Percentiles rank a stretch among this genome's conserved stretches.
Evolutionary conservation across 2,329 filamentous ascomycete species (phyloP).

Genomic region (Pleomassaria siparia): DNA sequence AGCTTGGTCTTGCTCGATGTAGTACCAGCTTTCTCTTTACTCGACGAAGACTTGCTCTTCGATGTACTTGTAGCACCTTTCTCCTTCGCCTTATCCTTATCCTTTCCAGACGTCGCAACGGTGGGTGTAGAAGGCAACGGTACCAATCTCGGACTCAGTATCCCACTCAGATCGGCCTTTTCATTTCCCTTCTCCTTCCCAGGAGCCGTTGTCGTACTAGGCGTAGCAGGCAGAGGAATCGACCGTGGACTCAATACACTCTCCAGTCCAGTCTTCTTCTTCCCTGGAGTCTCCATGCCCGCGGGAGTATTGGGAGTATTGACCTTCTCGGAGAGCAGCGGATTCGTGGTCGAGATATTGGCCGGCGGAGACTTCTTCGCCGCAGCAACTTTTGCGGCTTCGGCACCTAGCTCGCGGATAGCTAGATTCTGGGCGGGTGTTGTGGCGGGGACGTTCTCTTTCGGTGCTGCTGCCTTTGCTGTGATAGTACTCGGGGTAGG

Average conservation of each 20-base stretch:
- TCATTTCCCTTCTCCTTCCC: too few species aligned
- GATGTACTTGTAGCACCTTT: not conserved
- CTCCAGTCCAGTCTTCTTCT: slow-evolving; percentile 12
- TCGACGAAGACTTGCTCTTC: too few species aligned
- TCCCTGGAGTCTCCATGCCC: slow-evolving; percentile 37
- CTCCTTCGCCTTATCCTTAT: slow-evolving; percentile 8
- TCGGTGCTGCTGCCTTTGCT: slow-evolving; percentile 16
- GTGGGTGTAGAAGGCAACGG: slow-evolving; percentile 29
- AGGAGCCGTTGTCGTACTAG: slow-evolving; percentile 10
- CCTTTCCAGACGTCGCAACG: slow-evolving; percentile 5
- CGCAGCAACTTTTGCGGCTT: slow-evolving; percentile 41
- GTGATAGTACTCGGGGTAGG: slow-evolving; percentile 14
- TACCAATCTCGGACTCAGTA: slow-evolving; percentile 16
- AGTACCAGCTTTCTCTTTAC: not conserved
- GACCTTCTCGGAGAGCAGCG: slow-evolving; percentile 36
- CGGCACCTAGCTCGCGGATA: slow-evolving; percentile 38
- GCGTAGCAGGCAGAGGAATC: slow-evolving; percentile 31
- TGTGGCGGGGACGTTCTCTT: slow-evolving; percentile 27
- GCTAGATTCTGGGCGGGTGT: slow-evolving; percentile 38
- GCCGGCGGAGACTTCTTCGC: slow-evolving; percentile 35
- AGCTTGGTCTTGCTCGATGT: slow-evolving; percentile 1
- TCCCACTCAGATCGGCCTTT: slow-evolving; percentile 1
- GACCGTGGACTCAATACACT: slow-evolving; percentile 12
- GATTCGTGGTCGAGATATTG: slow-evolving; percentile 40
- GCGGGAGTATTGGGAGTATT: slow-evolving; percentile 24